Conservation (phyloP, 306 rosid genomes). For the Betula pendula region DNA sequence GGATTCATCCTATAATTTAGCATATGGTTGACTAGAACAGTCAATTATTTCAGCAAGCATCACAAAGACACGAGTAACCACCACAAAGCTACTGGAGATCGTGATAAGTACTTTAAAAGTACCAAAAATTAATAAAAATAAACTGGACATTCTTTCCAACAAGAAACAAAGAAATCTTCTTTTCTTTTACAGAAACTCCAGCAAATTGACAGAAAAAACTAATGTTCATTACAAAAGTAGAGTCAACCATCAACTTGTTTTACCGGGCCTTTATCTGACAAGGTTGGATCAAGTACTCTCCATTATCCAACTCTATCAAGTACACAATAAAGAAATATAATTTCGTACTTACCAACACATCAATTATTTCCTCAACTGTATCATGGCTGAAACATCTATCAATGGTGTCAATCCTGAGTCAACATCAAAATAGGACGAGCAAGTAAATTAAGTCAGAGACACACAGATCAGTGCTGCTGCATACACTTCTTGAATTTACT, state of each 20-base stretch:
- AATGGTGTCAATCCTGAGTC: slow-evolving; percentile 63
- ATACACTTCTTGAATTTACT: background rate
- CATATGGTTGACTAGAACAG: background rate
- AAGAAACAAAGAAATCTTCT: background rate
- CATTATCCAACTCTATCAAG: background rate
- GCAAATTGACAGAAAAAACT: background rate
- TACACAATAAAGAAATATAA: background rate
- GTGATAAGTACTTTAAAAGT: too few relatives aligned
- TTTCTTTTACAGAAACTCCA: slow-evolving; percentile 1
- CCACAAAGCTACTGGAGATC: too few relatives aligned
- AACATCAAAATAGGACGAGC: slow-evolving; percentile 19
- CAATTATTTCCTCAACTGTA: slow-evolving; percentile 84
- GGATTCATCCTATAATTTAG: background rate
- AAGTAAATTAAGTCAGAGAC: slow-evolving; percentile 15
- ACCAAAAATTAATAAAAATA: too few relatives aligned
- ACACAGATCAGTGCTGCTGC: background rate
- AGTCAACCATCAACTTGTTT: background rate
- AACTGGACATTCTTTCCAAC: too few relatives aligned
- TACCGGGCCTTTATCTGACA: background rate
- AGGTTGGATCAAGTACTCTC: background rate
- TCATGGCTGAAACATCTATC: slow-evolving; percentile 83
- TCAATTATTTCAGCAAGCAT: background rate
- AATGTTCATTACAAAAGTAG: background rate
- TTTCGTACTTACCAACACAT: slow-evolving; percentile 75
- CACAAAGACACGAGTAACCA: too few relatives aligned